Evolutionary conservation across 352 stramenopile genomes (phyloP).

Genomic region (Phytophthora sojae): DNA sequence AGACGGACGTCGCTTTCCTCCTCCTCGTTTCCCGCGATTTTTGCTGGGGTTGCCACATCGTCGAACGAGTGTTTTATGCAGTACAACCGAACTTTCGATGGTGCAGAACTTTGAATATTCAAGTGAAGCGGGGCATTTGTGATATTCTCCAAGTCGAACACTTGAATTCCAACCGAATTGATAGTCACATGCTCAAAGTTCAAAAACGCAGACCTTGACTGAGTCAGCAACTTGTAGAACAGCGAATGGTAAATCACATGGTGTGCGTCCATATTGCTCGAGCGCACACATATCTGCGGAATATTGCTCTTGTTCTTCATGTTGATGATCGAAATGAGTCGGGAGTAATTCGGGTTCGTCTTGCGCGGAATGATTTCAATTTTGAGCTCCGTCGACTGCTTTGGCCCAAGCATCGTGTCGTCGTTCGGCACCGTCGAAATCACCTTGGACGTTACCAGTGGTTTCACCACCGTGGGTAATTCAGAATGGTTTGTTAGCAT

Average conservation of each 20-base stretch:
- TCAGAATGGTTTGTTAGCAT: slow-evolving; percentile 92
- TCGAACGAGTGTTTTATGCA: slow-evolving; percentile 62
- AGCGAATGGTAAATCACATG: slow-evolving; percentile 93
- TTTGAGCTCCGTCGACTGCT: slow-evolving; percentile 89
- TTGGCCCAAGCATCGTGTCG: slow-evolving; percentile 86
- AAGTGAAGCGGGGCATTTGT: slow-evolving; percentile 83
- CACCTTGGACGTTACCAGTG: slow-evolving; percentile 89
- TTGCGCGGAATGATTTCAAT: slow-evolving; percentile 92
- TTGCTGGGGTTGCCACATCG: slow-evolving; percentile 27
- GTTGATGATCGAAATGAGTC: slow-evolving; percentile 89
- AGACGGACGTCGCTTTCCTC: slow-evolving; percentile 17
- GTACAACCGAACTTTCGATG: slow-evolving; percentile 76
- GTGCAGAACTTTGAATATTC: slow-evolving; percentile 81
- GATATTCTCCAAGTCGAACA: slow-evolving; percentile 92
- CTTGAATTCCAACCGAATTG: slow-evolving; percentile 87
- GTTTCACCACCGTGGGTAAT: slow-evolving; percentile 86
- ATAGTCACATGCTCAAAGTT: slow-evolving; percentile 90
- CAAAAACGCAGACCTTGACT: slow-evolving; percentile 84
- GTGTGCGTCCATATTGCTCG: slow-evolving; percentile 92
- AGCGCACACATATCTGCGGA: slow-evolving; percentile 87
- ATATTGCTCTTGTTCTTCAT: slow-evolving; percentile 90
- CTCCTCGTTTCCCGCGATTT: slow-evolving; percentile 27
- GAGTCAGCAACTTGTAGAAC: slow-evolving; percentile 91
- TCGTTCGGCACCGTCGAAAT: slow-evolving; percentile 91
- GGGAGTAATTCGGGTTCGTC: slow-evolving; percentile 90